Conservation (phyloP, 192 early-diverging fungal species). For the Geosiphon pyriformis region DNA sequence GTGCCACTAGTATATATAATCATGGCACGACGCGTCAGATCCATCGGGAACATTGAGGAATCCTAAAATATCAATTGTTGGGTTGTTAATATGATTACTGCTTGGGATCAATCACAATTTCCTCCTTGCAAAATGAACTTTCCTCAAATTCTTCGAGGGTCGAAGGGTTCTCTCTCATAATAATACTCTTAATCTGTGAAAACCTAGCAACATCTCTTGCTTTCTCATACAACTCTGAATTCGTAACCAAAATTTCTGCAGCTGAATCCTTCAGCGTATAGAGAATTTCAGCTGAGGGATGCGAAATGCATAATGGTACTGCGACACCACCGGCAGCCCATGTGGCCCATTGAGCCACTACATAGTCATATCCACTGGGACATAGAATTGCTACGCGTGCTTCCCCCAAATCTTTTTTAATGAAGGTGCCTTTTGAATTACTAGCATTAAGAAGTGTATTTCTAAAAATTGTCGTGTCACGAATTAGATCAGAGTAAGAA, state of each 20-base stretch:
- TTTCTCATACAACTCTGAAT: slow-evolving; percentile 41
- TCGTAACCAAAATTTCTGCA: slow-evolving; percentile 53
- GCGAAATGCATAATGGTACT: slow-evolving; percentile 70
- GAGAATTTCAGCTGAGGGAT: slow-evolving; percentile 70
- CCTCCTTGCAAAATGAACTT: not conserved
- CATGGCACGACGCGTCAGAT: slow-evolving; percentile 43
- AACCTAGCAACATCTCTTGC: slow-evolving; percentile 20
- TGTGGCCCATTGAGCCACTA: slow-evolving; percentile 62
- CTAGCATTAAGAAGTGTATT: no score
- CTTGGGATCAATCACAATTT: not conserved
- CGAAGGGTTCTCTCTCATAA: not conserved
- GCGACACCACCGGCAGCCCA: slow-evolving; percentile 78
- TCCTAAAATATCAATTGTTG: not conserved
- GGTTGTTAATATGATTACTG: not conserved
- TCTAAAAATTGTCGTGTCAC: no score
- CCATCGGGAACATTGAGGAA: slow-evolving; percentile 22
- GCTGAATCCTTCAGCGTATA: slow-evolving; percentile 70
- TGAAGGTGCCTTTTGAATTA: no score
- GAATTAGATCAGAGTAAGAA: no score
- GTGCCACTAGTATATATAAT: slow-evolving; percentile 79
- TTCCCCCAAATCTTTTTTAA: slow-evolving; percentile 27
- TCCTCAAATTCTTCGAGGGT: not conserved
- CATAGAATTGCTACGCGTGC: slow-evolving; percentile 37
- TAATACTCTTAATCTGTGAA: slow-evolving; percentile 2
- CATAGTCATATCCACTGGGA: slow-evolving; percentile 59